Evolutionary conservation across 805 yeast species (phyloP).

Genomic region (Blastobotrys peoriensis): DNA sequence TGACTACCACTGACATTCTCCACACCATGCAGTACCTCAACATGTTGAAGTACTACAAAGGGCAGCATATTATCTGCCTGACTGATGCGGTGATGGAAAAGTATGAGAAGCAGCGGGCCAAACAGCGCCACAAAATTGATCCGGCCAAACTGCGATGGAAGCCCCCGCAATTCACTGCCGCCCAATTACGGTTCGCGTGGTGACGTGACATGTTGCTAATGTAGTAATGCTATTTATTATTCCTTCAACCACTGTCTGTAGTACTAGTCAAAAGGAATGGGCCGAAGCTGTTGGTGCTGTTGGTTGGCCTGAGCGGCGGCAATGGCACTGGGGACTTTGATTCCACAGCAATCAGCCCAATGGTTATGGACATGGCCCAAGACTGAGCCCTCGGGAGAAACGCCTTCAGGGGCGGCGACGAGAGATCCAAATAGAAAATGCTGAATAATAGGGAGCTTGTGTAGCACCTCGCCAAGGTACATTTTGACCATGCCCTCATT

Average conservation of each 20-base stretch:
- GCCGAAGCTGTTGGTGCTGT: constrained; percentile 14
- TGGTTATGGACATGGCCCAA: constrained; percentile 44
- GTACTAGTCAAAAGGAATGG: constrained; percentile 25
- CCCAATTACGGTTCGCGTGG: constrained; percentile 95
- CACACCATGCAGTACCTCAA: constrained; percentile 90
- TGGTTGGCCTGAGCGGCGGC: constrained; percentile 55
- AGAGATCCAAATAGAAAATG: constrained; percentile 82
- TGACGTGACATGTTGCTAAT: constrained; percentile 26
- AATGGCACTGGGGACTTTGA: constrained; percentile 89
- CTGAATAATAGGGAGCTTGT: constrained; percentile 88
- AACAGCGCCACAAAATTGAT: constrained; percentile 70
- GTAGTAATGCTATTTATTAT: neutral
- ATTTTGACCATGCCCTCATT: constrained; percentile 91
- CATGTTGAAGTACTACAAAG: constrained; percentile 86
- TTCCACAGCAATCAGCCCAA: constrained; percentile 99
- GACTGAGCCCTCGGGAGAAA: constrained; percentile 35
- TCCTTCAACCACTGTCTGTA: neutral
- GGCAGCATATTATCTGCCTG: constrained; percentile 84
- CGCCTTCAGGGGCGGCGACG: constrained; percentile 66
- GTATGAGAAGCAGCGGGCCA: constrained; percentile 64
- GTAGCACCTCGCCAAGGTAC: constrained; percentile 90
- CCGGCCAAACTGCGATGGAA: constrained; percentile 76
- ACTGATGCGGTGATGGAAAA: constrained; percentile 76
- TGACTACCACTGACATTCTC: constrained; percentile 93
- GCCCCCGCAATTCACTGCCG: constrained; percentile 91